These are phyloP conservation scores for Phytopythium mirpurense DNA, from an alignment of 352 stramenopile species.

Conservation along the genomic window DNA sequence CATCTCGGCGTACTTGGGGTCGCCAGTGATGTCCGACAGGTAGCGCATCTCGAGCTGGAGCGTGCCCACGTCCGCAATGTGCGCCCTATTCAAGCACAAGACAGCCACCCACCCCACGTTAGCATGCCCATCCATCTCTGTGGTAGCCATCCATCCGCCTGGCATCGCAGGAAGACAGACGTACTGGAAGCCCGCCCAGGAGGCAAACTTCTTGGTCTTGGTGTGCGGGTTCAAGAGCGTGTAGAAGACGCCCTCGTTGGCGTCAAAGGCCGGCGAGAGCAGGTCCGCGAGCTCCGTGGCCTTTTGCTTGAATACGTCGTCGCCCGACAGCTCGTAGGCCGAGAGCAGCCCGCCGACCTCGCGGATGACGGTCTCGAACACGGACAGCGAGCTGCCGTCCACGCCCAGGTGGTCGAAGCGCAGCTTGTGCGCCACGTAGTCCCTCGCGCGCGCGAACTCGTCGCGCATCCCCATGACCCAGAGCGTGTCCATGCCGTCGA, in stretches of 20 bases:
- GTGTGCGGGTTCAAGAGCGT: conserved; percentile 86
- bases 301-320: conserved; percentile 89
- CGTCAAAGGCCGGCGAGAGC: conserved; percentile 89
- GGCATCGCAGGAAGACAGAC: not conserved
- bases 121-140: too few relatives aligned
- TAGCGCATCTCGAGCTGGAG: conserved; percentile 82
- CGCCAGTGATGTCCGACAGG: conserved; percentile 72
- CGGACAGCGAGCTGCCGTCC: conserved; percentile 71
- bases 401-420: conserved; percentile 77
- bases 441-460: conserved; percentile 87
- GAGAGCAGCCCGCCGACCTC: conserved; percentile 95
- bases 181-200: conserved; percentile 35
- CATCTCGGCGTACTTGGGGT: conserved; percentile 64
- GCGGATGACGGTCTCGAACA: conserved; percentile 99
- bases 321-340: conserved; percentile 90
- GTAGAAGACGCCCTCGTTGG: conserved; percentile 87
- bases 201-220: conserved; percentile 35
- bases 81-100: too few relatives aligned
- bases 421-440: conserved; percentile 83
- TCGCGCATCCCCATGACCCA: conserved; percentile 95
- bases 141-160: too few relatives aligned
- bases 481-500: conserved; percentile 96
- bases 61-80: conserved; percentile 81
- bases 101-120: too few relatives aligned
- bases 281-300: conserved; percentile 90